Evolutionary conservation across 331 rosid genomes (phyloP).

Genomic region (Rosa hybrid): DNA sequence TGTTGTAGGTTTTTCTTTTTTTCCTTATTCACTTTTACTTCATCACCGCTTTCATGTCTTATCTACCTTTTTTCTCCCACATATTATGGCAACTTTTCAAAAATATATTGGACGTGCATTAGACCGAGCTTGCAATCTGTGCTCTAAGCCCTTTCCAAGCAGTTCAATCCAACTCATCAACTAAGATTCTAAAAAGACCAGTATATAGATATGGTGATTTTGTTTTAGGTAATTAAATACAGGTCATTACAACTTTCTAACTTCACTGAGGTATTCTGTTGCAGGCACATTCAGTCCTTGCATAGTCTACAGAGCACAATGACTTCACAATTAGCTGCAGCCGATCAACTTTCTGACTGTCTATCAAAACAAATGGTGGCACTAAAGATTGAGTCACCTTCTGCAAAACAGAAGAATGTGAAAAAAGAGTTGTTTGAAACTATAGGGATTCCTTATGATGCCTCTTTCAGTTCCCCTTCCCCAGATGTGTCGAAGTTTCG

Average conservation of each 20-base stretch:
- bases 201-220: too few relatives aligned
- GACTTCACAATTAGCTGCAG: conserved; percentile 81
- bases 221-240: not conserved
- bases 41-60: not conserved
- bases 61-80: not conserved
- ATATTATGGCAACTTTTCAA: not conserved
- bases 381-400: conserved; percentile 59
- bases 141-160: not conserved
- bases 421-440: conserved; percentile 79
- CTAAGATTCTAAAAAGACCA: not conserved
- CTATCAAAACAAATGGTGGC: conserved; percentile 79
- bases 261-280: conserved; percentile 23
- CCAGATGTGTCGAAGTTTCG: conserved; percentile 42
- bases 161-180: conserved; percentile 6
- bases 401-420: conserved; percentile 55
- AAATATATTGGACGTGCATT: not conserved
- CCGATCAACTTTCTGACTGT: conserved; percentile 77
- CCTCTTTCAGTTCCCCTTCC: conserved; percentile 69
- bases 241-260: not conserved
- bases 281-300: conserved; percentile 66
- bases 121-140: not conserved
- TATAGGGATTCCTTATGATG: conserved; percentile 82
- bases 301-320: conserved; percentile 70
- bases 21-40: not conserved
- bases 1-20: not conserved